Percentiles rank a stretch among this genome's conserved stretches.
Conservation (phyloP, 2,329 filamentous ascomycete species). For the Arthrocladium fulminans region DNA sequence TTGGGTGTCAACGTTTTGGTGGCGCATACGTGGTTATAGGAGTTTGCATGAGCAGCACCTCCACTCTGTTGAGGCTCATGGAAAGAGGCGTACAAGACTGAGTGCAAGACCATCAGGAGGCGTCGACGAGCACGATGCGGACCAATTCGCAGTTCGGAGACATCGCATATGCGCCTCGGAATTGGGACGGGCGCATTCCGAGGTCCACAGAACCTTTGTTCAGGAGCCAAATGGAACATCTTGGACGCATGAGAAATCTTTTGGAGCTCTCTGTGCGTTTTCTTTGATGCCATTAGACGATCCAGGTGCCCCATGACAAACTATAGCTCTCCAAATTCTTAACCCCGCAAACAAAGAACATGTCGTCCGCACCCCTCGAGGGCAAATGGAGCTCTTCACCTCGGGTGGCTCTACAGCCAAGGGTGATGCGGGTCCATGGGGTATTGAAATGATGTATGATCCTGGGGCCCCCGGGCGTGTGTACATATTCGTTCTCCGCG, state of each 20-base stretch:
- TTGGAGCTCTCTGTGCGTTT: not conserved
- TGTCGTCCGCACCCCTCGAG: not conserved
- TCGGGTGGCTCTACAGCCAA: not conserved
- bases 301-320: not conserved
- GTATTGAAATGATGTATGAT: not conserved
- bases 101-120: no score
- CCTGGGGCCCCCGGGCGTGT: not conserved
- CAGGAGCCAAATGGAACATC: not conserved
- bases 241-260: not conserved
- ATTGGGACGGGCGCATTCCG: not conserved
- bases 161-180: not conserved
- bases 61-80: no score
- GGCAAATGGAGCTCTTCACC: not conserved
- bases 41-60: no score
- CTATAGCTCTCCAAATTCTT: not conserved
- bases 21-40: no score
- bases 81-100: no score
- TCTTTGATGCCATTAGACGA: not conserved
- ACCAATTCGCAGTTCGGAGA: no score
- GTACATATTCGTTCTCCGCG: not conserved
- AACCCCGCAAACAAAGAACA: constrained; percentile 3
- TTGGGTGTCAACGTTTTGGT: no score
- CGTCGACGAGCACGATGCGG: no score
- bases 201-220: not conserved
- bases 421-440: not conserved